These are phyloP conservation scores for Trichocladium uniseriatum DNA, from an alignment of 495 filamentous ascomycete species.

Conservation along the genomic window DNA sequence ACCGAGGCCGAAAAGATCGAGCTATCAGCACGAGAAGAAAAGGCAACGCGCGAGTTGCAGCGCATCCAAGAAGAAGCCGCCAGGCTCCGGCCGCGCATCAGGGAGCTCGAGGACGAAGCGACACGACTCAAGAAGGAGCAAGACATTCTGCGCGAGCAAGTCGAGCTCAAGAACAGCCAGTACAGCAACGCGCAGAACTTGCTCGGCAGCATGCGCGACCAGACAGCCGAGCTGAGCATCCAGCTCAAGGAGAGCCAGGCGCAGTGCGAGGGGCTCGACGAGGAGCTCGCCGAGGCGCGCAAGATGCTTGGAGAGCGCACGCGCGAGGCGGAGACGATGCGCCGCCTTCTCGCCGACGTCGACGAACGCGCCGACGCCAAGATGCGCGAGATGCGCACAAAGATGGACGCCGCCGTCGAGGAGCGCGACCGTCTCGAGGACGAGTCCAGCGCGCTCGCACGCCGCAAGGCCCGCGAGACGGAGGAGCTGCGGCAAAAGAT, in stretches of 20 bases:
- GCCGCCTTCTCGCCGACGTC: constrained; percentile 75
- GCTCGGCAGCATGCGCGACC: constrained; percentile 86
- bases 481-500: constrained; percentile 75
- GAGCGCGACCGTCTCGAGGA: constrained; percentile 91
- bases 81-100: constrained; percentile 51
- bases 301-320: constrained; percentile 82
- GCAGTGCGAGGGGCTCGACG: constrained; percentile 79
- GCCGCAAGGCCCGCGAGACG: constrained; percentile 68
- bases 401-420: constrained; percentile 79
- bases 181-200: constrained; percentile 74
- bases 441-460: constrained; percentile 66
- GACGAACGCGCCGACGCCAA: constrained; percentile 72
- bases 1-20: constrained; percentile 71
- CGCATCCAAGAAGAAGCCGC: constrained; percentile 61
- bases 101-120: constrained; percentile 62
- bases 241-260: constrained; percentile 86
- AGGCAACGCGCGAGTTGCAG: constrained; percentile 53
- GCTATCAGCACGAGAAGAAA: constrained; percentile 61
- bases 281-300: constrained; percentile 83
- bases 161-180: constrained; percentile 75
- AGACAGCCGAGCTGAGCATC: constrained; percentile 76
- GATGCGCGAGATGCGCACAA: constrained; percentile 78
- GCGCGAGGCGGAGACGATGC: constrained; percentile 94
- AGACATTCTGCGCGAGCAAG: constrained; percentile 63
- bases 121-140: constrained; percentile 55